Conservation (phyloP, 116 monocot genomes). For the Trichopus zeylanicus region DNA sequence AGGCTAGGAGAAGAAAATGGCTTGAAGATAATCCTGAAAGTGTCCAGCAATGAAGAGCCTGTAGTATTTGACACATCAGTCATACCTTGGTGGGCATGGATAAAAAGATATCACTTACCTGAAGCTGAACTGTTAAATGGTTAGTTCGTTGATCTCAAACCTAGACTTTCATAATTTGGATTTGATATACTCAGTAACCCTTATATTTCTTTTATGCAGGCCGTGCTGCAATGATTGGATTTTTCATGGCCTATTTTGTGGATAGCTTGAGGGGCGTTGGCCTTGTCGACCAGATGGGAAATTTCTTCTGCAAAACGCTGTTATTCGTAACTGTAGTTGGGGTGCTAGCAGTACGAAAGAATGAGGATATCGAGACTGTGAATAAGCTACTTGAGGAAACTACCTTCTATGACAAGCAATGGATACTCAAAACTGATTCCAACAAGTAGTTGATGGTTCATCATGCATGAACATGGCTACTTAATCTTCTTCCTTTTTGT, state of each 20-base stretch:
- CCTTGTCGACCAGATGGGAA: slow-evolving; percentile 95
- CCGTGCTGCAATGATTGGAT: slow-evolving; percentile 95
- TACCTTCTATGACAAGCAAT: slow-evolving; percentile 97
- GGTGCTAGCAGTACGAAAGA: slow-evolving; percentile 68
- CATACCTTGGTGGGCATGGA: slow-evolving; percentile 96
- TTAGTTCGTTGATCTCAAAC: slow-evolving; percentile 16
- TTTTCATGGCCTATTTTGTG: slow-evolving; percentile 95
- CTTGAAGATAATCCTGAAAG: slow-evolving; percentile 82
- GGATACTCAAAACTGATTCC: slow-evolving; percentile 33
- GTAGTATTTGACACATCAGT: slow-evolving; percentile 78
- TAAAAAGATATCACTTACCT: slow-evolving; percentile 85
- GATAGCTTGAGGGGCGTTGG: slow-evolving; percentile 90
- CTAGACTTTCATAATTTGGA: background rate
- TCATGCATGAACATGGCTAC: too few species aligned
- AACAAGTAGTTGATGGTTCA: slow-evolving; percentile 20
- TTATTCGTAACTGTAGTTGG: slow-evolving; percentile 69
- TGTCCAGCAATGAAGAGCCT: slow-evolving; percentile 54
- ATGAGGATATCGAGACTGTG: slow-evolving; percentile 71
- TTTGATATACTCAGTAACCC: background rate
- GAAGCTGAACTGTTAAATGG: slow-evolving; percentile 95
- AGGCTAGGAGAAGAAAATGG: slow-evolving; percentile 99
- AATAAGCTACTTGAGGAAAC: slow-evolving; percentile 84
- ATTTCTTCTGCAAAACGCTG: slow-evolving; percentile 95
- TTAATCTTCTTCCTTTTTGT: too few species aligned
- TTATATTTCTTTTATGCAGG: slow-evolving; percentile 33